These are phyloP conservation scores for Juncus inflexus DNA, from an alignment of 176 grass and related monocot genomes.

Conservation along the genomic window DNA sequence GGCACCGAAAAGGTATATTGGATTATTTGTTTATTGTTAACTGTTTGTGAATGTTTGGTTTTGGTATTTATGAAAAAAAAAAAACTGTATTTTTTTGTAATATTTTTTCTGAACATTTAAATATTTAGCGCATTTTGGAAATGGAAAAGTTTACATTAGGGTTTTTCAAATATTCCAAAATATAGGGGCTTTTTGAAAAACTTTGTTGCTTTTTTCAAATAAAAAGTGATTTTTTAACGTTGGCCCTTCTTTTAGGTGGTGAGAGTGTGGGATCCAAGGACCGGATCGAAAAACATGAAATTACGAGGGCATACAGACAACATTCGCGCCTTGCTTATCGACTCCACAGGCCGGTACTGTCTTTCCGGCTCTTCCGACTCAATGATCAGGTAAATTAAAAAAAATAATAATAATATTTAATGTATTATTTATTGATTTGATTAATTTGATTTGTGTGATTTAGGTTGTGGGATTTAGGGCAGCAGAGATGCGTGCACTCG, in stretches of 20 bases:
- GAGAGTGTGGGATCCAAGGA: slow-evolving; percentile 85
- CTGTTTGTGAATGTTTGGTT: too few relatives aligned
- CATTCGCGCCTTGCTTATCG: slow-evolving; percentile 82
- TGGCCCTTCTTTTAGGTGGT: slow-evolving; percentile 55
- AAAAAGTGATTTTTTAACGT: not conserved
- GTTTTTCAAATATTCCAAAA: too few relatives aligned
- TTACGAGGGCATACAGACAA: slow-evolving; percentile 95
- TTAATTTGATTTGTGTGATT: slow-evolving; percentile 25
- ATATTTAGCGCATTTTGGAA: not conserved
- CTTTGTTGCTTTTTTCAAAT: not conserved
- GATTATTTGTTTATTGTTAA: not conserved
- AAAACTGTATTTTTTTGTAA: slow-evolving; percentile 2
- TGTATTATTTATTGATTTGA: not conserved
- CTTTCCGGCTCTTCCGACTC: slow-evolving; percentile 96
- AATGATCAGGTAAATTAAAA: slow-evolving; percentile 76
- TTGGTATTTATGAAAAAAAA: too few relatives aligned
- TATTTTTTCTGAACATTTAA: not conserved
- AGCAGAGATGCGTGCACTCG: slow-evolving; percentile 94
- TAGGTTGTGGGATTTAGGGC: slow-evolving; percentile 98
- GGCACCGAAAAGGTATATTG: slow-evolving; percentile 84
- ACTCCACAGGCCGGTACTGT: slow-evolving; percentile 88
- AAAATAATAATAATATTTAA: too few relatives aligned
- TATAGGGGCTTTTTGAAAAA: too few relatives aligned
- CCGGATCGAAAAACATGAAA: slow-evolving; percentile 87
- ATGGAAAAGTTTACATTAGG: too few relatives aligned